phyloP scores from a whole-genome alignment of 345 rosid species.

The Sisymbrium altissimum region DNA sequence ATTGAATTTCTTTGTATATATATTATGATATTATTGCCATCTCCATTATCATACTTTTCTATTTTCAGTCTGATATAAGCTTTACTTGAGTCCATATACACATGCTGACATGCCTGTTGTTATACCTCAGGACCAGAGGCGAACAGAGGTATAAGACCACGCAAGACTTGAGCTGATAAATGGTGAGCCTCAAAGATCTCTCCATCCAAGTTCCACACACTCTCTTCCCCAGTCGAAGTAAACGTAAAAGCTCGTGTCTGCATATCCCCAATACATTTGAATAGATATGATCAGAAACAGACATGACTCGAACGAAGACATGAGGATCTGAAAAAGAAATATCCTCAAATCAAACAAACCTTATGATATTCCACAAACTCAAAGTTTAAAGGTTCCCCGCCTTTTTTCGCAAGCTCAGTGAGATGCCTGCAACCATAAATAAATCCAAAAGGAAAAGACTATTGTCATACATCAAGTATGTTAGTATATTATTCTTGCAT shows the following conservation, averaged over 20 bases:
- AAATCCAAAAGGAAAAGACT: neutral
- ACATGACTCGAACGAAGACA: neutral
- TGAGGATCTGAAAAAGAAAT: neutral
- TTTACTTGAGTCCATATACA: neutral
- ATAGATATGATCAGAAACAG: neutral
- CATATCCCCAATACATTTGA: neutral
- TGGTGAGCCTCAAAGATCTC: slow-evolving; percentile 87
- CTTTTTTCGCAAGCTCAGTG: slow-evolving; percentile 82
- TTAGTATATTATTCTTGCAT: neutral
- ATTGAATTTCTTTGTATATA: neutral
- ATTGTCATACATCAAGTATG: neutral
- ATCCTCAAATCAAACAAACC: slow-evolving; percentile 34
- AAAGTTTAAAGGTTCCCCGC: slow-evolving; percentile 70
- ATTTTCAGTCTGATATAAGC: neutral
- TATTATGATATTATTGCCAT: neutral
- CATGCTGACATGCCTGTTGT: neutral
- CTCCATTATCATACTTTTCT: neutral
- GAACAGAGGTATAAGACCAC: slow-evolving; percentile 73
- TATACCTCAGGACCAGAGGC: slow-evolving; percentile 92
- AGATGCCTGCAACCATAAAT: slow-evolving; percentile 63
- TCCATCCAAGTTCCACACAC: slow-evolving; percentile 92
- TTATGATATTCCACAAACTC: slow-evolving; percentile 88
- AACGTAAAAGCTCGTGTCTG: slow-evolving; percentile 89
- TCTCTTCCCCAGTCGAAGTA: slow-evolving; percentile 69
- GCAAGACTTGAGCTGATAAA: slow-evolving; percentile 89